phyloP scores from a whole-genome alignment of 2,329 filamentous ascomycete genomes.

The Trichoderma koningii region DNA sequence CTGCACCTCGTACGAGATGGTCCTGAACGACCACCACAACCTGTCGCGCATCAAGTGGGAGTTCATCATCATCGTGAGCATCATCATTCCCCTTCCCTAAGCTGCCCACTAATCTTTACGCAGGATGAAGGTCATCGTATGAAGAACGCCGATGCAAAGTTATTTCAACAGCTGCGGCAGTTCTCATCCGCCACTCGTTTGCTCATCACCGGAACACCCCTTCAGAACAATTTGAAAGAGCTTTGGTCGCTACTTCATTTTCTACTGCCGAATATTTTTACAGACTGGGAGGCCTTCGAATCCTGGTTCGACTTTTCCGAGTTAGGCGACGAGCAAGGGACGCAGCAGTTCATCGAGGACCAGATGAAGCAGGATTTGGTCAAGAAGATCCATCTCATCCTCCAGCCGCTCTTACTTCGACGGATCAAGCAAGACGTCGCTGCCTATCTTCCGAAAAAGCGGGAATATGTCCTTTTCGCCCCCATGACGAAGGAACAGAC shows the following conservation, averaged over 20 bases:
- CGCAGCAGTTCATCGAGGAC: slow-evolving; percentile 77
- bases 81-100: rapidly evolving
- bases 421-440: slow-evolving; percentile 94
- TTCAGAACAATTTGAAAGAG: slow-evolving; percentile 95
- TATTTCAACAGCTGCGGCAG: slow-evolving; percentile 84
- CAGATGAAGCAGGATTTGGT: slow-evolving; percentile 58
- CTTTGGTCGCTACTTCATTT: slow-evolving; percentile 96
- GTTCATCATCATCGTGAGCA: slow-evolving; percentile 85
- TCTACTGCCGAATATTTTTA: slow-evolving; percentile 87
- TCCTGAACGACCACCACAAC: slow-evolving; percentile 82
- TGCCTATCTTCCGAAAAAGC: slow-evolving; percentile 86
- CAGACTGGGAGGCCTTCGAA: slow-evolving; percentile 89
- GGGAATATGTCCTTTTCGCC: slow-evolving; percentile 93
- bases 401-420: slow-evolving; percentile 87
- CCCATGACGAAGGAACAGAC: slow-evolving; percentile 89
- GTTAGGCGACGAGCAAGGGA: slow-evolving; percentile 77
- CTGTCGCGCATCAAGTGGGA: slow-evolving; percentile 89
- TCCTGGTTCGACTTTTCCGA: slow-evolving; percentile 97
- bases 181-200: slow-evolving; percentile 90
- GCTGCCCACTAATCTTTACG: background rate
- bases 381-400: slow-evolving; percentile 84
- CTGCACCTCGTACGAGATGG: slow-evolving; percentile 95
- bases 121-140: slow-evolving; percentile 93
- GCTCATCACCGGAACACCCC: slow-evolving; percentile 88
- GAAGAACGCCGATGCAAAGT: slow-evolving; percentile 92